Evolutionary conservation across 441 rosid genomes (phyloP), one percentile per base, ranked within the genome.

Genomic region (Gossypium schwendimanii): DNA sequence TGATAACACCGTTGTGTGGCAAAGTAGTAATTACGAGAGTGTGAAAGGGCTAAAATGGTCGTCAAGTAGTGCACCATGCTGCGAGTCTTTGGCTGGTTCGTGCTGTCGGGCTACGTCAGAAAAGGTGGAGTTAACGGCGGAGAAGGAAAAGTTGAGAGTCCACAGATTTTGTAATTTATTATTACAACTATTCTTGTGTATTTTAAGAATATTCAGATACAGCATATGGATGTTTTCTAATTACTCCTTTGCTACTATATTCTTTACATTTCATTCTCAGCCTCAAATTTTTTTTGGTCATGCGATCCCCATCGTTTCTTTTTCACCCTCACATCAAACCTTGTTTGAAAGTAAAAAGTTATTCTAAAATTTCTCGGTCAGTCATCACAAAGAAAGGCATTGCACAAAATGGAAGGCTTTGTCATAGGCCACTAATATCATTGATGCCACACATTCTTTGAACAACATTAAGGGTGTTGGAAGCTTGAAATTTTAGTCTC

Each of bases 121-220:
- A 7, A 54, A 61, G 15, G 66, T 21, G 21, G 71, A 60, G 15
- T 24, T 70, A 53, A 69, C 70, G 78, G 84, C 63, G 75, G 80
- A 54, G 75, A 63, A 4, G 68, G 47, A 2, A 23, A 76, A 4
- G 18, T 26, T 52, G 69, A 63, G 59, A 59, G 31, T 26, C 23
- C 8, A 23, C 65, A 66, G 17, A 58, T 63, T 31, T 17, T 79
- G 79, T 58, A 73, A 76, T 73, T 74, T 78, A 47, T 28, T 60
- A 31, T 69, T 74, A 47, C 57, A 71, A 14, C 47, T 75, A 14
- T 54, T n/a, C 24, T 54, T 69, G 52, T 14, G 12, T 65, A 50
- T 67, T 54, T 44, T 18, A 21, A 76, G 57, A 73, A 63, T 76
- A 62, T 76, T 68, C 49, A 77, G 31, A 73, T 65, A 71, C 60